Percentiles rank a stretch among this genome's conserved stretches.
Evolutionary conservation across 345 rosid species (phyloP).

Genomic region (Camelina hispida): DNA sequence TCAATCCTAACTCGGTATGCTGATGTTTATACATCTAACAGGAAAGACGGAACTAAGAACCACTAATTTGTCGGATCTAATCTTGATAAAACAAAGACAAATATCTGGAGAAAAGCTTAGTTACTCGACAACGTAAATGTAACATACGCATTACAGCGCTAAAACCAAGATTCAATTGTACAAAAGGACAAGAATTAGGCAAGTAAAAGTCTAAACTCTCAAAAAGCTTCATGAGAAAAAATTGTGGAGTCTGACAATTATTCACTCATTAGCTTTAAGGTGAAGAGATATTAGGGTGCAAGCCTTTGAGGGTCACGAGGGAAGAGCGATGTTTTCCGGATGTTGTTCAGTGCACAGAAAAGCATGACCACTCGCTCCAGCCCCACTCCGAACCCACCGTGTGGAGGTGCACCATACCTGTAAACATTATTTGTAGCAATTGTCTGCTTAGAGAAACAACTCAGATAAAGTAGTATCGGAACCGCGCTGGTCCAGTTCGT

Average conservation of each 20-base stretch:
- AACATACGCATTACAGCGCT: conserved; percentile 3
- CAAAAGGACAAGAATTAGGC: neutral
- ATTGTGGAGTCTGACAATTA: neutral
- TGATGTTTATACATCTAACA: conserved; percentile 87
- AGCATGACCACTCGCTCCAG: conserved; percentile 91
- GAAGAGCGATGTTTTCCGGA: conserved; percentile 78
- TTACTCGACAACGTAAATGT: neutral
- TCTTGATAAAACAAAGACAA: neutral
- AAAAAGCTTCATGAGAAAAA: conserved; percentile 17
- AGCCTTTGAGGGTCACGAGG: conserved; percentile 86
- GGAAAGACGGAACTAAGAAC: conserved; percentile 58
- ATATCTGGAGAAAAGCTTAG: neutral
- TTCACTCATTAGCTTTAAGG: neutral
- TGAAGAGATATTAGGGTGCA: conserved; percentile 52
- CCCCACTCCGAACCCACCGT: conserved; percentile 92
- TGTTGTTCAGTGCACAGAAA: conserved; percentile 77
- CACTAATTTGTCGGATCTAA: neutral
- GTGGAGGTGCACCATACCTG: conserved; percentile 89
- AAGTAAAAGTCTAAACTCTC: neutral
- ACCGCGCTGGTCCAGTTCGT: neutral
- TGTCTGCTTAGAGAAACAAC: neutral
- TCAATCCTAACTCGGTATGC: conserved; percentile 88
- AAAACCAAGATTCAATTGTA: conserved; percentile 21
- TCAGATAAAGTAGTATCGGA: neutral
- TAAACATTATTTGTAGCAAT: conserved; percentile 20